phyloP scores from a whole-genome alignment of 2,329 filamentous ascomycete species.

The Fusarium sp. region DNA sequence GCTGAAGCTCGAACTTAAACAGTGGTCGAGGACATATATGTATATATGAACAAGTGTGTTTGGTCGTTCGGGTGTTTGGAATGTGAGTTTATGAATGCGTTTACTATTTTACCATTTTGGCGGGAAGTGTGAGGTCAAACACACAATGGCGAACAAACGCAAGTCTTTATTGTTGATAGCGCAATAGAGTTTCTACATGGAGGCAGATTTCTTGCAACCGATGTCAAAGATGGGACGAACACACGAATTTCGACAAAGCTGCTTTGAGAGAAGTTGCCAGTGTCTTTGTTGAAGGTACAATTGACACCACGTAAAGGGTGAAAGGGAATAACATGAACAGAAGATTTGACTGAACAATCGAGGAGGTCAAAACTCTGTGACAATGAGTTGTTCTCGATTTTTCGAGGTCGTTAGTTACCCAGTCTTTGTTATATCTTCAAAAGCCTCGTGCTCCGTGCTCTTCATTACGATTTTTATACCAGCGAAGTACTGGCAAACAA shows the following conservation, averaged over 20 bases:
- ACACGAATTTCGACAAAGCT: not conserved
- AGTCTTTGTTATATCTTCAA: not conserved
- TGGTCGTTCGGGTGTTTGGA: not conserved
- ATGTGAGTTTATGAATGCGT: not conserved
- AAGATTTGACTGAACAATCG: not conserved
- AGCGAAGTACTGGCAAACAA: not conserved
- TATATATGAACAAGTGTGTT: not conserved
- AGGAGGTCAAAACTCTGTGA: not conserved
- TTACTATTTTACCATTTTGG: not conserved
- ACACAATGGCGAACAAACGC: not conserved
- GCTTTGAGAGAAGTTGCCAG: not conserved
- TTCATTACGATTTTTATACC: not conserved
- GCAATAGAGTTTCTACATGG: not conserved
- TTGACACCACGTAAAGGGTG: not conserved
- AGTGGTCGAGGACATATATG: too few relatives aligned
- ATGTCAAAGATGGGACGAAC: not conserved
- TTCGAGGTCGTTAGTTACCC: not conserved
- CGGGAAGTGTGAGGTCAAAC: not conserved
- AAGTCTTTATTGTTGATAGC: not conserved
- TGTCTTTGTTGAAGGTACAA: constrained; percentile 17
- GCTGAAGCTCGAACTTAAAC: not conserved
- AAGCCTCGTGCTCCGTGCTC: not conserved
- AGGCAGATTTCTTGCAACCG: not conserved
- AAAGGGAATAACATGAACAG: not conserved
- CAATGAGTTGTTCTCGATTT: not conserved